Percentiles rank a stretch among this genome's conserved stretches.
phyloP scores from a whole-genome alignment of 2,329 filamentous ascomycete species.

The Phaeosphaeria sp. region DNA sequence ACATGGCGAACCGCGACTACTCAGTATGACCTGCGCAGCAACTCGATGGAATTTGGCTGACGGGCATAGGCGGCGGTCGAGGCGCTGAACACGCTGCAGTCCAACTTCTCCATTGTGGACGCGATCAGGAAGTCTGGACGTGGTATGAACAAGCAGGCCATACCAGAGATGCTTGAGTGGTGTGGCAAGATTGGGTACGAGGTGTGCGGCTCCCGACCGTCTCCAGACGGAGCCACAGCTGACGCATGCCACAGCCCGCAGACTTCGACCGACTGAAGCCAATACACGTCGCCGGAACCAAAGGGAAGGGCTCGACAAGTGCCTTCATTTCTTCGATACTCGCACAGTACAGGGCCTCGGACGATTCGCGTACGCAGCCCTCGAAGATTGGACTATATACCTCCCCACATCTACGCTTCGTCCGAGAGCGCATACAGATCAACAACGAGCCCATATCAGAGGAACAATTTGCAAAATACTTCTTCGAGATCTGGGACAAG shows the following conservation, averaged over 20 bases:
- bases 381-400: constrained; percentile 79
- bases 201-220: constrained; percentile 56
- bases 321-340: constrained; percentile 83
- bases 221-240: not conserved
- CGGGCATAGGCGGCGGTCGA: constrained; percentile 68
- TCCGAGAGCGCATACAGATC: constrained; percentile 84
- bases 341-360: constrained; percentile 61
- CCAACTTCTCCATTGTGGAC: constrained; percentile 79
- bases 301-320: constrained; percentile 90
- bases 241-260: constrained; percentile 56
- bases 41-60: constrained; percentile 19
- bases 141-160: constrained; percentile 74
- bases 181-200: constrained; percentile 76
- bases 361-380: constrained; percentile 40
- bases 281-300: constrained; percentile 91
- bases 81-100: constrained; percentile 77
- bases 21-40: constrained; percentile 23
- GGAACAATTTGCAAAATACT: constrained; percentile 74
- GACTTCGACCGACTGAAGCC: constrained; percentile 66
- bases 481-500: constrained; percentile 84
- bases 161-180: constrained; percentile 84
- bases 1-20: constrained; percentile 46
- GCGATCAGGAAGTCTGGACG: constrained; percentile 76
- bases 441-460: constrained; percentile 74
- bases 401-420: constrained; percentile 82